A percentile compares a stretch with the other conserved stretches of the same genome.
These are phyloP conservation scores for Alternaria ventricosa DNA, from an alignment of 2,329 filamentous ascomycete species.

Conservation along the genomic window DNA sequence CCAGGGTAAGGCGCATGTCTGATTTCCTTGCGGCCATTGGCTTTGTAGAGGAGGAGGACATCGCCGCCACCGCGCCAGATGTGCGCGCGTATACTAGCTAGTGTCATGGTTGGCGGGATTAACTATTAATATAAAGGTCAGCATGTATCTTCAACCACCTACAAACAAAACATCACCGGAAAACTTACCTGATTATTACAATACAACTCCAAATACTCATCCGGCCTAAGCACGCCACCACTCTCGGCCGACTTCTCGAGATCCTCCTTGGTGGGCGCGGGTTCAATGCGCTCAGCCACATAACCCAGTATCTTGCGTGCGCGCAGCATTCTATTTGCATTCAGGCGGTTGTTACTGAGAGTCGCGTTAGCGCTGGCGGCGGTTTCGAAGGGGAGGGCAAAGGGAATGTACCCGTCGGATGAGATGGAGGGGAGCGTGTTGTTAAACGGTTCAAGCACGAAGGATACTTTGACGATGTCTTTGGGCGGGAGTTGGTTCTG, in stretches of 20 bases:
- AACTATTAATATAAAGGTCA: conserved; percentile 48
- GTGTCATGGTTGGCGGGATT: conserved; percentile 82
- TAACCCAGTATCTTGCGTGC: conserved; percentile 95
- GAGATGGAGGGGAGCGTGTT: conserved; percentile 77
- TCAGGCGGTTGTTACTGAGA: conserved; percentile 80
- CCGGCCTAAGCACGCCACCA: conserved; percentile 66
- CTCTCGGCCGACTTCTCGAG: conserved; percentile 50
- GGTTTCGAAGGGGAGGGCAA: conserved; percentile 32
- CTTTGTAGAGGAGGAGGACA: conserved; percentile 87
- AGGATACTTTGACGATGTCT: conserved; percentile 96
- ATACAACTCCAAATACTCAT: conserved; percentile 94
- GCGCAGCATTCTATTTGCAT: conserved; percentile 95
- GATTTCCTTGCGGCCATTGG: conserved; percentile 80
- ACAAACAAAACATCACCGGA: too few relatives aligned
- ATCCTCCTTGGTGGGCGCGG: conserved; percentile 64
- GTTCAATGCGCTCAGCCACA: conserved; percentile 88
- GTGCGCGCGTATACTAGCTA: conserved; percentile 90
- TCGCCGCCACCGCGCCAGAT: conserved; percentile 96
- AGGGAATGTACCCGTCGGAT: conserved; percentile 67
- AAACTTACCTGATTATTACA: conserved; percentile 88
- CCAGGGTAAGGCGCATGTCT: conserved; percentile 31
- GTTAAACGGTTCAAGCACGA: conserved; percentile 83
- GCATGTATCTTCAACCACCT: too few relatives aligned
- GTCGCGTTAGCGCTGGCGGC: conserved; percentile 33
- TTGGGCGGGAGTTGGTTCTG: conserved; percentile 82